phyloP scores from a whole-genome alignment of 1,284 basidiomycete species.

The Austroboletus niveus region DNA sequence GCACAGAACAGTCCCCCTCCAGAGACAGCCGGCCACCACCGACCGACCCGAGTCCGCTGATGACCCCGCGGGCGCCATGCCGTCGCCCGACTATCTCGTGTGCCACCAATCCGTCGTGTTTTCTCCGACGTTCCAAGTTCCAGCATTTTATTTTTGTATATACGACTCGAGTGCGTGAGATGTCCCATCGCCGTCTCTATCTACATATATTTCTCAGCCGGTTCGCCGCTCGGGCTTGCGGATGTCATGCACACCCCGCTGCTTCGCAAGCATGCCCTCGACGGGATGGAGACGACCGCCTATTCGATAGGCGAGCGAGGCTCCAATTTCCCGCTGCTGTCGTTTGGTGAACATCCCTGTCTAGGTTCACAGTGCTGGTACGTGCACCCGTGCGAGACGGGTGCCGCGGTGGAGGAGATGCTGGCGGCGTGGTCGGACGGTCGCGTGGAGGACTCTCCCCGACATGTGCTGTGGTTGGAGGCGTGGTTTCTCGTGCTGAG shows the following conservation, averaged over 20 bases:
- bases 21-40: conserved; percentile 1
- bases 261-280: conserved; percentile 50
- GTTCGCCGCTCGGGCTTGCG: conserved; percentile 55
- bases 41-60: conserved; percentile 31
- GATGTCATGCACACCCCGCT: conserved; percentile 57
- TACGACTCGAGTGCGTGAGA: conserved; percentile 59
- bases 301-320: conserved; percentile 52
- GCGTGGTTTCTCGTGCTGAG: conserved; percentile 74
- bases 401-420: conserved; percentile 62
- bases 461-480: conserved; percentile 54
- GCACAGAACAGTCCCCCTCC: conserved; percentile 33
- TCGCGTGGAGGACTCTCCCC: conserved; percentile 23
- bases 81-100: conserved; percentile 30
- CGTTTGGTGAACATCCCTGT: conserved; percentile 80
- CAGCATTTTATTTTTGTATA: conserved; percentile 75
- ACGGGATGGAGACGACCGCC: conserved; percentile 43
- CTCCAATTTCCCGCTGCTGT: conserved; percentile 68
- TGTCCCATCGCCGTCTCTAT: conserved; percentile 1
- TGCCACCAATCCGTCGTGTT: conserved; percentile 66
- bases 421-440: conserved; percentile 43
- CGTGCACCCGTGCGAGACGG: conserved; percentile 79
- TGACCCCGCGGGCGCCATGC: conserved; percentile 22
- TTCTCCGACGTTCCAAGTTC: conserved; percentile 73
- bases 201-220: conserved; percentile 46
- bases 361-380: conserved; percentile 75